These are phyloP conservation scores for Citrus sinensis DNA, from an alignment of 345 rosid species.

Conservation along the genomic window DVS_A1.0 CM039162.1:29792001-29792500, in stretches of 20 bases:
- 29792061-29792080: conserved; percentile 99
- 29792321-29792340: background rate
- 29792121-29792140: background rate
- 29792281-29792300: conserved; percentile 91
- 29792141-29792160: background rate
- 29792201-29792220: conserved; percentile 60
- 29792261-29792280: conserved; percentile 92
- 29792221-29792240: conserved; percentile 95
- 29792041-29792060: conserved; percentile 98
- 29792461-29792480: background rate
- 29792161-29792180: background rate
- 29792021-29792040: conserved; percentile 99
- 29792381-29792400: background rate
- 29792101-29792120: background rate
- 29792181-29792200: conserved; percentile 1
- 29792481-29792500: conserved; percentile 11
- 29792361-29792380: background rate
- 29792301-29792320: conserved; percentile 39
- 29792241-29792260: conserved; percentile 96
- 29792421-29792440: background rate
- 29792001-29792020: conserved; percentile 72
- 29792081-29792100: conserved; percentile 7
- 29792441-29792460: background rate
- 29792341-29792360: background rate
- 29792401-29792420: background rate